Percentiles rank a stretch among this genome's conserved stretches.
phyloP scores from a whole-genome alignment of 306 rosid genomes.

The Leucaena leucocephala region DNA sequence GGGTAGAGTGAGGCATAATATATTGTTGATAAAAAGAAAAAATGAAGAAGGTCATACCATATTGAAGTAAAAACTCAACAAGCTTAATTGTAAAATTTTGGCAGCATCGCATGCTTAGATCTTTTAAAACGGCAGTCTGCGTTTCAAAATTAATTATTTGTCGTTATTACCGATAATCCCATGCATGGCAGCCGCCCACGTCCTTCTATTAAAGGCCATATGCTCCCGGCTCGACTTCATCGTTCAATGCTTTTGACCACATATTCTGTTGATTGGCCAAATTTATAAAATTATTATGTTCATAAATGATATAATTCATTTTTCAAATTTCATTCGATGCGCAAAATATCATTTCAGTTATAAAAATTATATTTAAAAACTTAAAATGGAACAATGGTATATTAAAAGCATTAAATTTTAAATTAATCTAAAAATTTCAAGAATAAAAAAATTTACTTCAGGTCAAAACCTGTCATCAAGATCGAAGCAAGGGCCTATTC shows the following conservation, averaged over 20 bases:
- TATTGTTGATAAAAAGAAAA: too few relatives aligned
- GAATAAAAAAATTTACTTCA: not conserved
- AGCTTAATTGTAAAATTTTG: not conserved
- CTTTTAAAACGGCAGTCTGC: not conserved
- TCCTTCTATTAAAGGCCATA: not conserved
- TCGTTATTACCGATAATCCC: not conserved
- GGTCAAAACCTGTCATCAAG: not conserved
- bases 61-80: not conserved
- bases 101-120: not conserved
- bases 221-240: not conserved
- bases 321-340: not conserved
- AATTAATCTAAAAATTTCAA: not conserved
- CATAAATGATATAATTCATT: not conserved
- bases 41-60: not conserved
- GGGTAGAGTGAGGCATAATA: not conserved
- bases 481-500: not conserved
- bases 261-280: not conserved
- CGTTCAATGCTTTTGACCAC: not conserved
- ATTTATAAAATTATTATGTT: not conserved
- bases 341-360: not conserved
- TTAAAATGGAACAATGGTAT: not conserved
- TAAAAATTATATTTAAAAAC: too few relatives aligned
- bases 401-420: not conserved
- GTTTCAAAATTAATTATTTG: not conserved
- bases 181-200: not conserved